Percentiles rank a stretch among this genome's conserved stretches.
Conservation (phyloP, 352 stramenopile genomes). For the Pythium brassicae region DNA sequence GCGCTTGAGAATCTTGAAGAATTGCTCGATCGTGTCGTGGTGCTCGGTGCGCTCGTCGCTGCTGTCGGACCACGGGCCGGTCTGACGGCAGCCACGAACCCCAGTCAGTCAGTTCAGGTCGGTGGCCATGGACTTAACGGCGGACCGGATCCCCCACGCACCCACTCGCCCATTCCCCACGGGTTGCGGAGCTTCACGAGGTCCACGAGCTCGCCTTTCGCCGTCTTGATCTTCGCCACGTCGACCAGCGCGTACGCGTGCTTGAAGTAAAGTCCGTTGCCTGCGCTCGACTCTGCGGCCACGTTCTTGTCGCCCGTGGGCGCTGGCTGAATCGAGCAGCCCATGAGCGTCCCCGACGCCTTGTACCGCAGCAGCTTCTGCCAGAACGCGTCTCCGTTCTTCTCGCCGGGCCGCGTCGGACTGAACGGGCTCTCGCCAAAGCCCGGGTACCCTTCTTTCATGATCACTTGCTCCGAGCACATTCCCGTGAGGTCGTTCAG, state of each 20-base stretch:
- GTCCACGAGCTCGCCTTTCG: slow-evolving; percentile 39
- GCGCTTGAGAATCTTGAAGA: slow-evolving; percentile 70
- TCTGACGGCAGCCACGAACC: slow-evolving; percentile 49
- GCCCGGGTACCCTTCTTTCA: slow-evolving; percentile 74
- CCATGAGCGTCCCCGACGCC: slow-evolving; percentile 84
- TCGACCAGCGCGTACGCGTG: slow-evolving; percentile 87
- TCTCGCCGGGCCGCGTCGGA: slow-evolving; percentile 31
- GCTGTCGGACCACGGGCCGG: slow-evolving; percentile 79
- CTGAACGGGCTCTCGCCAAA: slow-evolving; percentile 70
- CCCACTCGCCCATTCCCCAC: slow-evolving; percentile 91
- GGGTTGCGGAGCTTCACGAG: slow-evolving; percentile 87
- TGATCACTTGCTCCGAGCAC: slow-evolving; percentile 85
- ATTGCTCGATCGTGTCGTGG: slow-evolving; percentile 71
- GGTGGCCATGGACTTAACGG: no score
- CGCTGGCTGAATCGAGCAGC: slow-evolving; percentile 85
- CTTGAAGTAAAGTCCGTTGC: slow-evolving; percentile 83
- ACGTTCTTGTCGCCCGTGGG: slow-evolving; percentile 55
- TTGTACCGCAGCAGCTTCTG: slow-evolving; percentile 75
- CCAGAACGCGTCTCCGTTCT: slow-evolving; percentile 74
- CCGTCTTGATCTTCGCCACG: slow-evolving; percentile 60
- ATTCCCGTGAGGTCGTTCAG: slow-evolving; percentile 89
- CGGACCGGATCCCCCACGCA: slow-evolving; percentile 22
- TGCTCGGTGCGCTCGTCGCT: slow-evolving; percentile 74
- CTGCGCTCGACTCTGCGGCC: slow-evolving; percentile 68
- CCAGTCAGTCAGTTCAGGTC: slow-evolving; percentile 12